Evolutionary conservation across 2,329 filamentous ascomycete species (phyloP).

Genomic region (Cordyceps farinosa): DNA sequence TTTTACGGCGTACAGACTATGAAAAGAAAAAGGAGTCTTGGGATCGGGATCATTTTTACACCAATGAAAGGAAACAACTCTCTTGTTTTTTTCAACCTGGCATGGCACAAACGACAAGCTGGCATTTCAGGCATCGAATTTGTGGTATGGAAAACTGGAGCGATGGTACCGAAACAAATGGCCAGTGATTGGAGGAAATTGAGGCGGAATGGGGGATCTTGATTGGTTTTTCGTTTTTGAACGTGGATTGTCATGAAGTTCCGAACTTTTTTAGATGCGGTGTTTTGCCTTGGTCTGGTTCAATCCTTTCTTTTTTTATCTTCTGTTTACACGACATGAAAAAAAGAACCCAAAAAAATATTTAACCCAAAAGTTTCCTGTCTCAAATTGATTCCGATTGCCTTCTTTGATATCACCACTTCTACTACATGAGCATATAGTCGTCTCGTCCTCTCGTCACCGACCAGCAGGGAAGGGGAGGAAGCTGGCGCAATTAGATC

Average conservation of each 20-base stretch:
- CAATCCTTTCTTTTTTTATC: conserved; percentile 18
- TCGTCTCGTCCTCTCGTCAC: background rate
- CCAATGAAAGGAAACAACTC: background rate
- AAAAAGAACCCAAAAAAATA: background rate
- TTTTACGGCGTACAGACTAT: conserved; percentile 14
- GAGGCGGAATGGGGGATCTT: background rate
- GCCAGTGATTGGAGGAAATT: background rate
- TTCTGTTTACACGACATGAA: conserved; percentile 18
- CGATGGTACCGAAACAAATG: conserved; percentile 7
- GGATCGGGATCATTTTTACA: conserved; percentile 8
- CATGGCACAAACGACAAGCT: no score
- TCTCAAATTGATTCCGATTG: background rate
- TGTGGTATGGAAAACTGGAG: background rate
- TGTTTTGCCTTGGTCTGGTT: conserved; percentile 17
- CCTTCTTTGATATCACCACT: background rate
- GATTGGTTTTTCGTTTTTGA: background rate
- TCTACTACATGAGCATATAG: background rate
- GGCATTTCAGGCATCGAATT: background rate
- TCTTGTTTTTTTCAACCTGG: no score
- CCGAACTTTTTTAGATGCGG: conserved; percentile 16
- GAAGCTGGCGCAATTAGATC: no score
- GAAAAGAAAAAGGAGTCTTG: conserved; percentile 10
- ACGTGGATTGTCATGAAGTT: conserved; percentile 14
- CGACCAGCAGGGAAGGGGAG: no score
- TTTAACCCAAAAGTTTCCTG: conserved; percentile 13